Conservation (phyloP, 257 asterid genomes). For the Perilla frutescens region DNA sequence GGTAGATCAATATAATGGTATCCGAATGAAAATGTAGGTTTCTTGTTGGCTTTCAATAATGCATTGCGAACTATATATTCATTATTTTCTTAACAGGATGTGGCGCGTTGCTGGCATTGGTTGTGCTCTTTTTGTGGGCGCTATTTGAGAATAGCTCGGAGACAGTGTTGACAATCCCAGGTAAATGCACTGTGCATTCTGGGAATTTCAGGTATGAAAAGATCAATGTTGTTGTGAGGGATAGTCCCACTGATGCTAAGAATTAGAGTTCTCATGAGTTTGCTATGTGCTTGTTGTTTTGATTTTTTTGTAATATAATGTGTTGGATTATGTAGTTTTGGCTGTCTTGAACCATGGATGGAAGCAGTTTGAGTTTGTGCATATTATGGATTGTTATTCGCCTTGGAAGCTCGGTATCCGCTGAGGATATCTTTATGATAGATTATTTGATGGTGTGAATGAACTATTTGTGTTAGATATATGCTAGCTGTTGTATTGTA, state of each 20-base stretch:
- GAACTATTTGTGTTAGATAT: background rate
- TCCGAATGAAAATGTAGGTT: constrained; percentile 51
- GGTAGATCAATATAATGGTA: constrained; percentile 43
- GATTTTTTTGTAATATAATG: constrained; percentile 43
- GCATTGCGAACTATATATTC: constrained; percentile 30
- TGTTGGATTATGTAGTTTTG: constrained; percentile 29
- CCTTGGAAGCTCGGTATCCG: background rate
- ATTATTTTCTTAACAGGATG: constrained; percentile 62
- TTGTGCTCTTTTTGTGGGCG: constrained; percentile 60
- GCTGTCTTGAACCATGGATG: constrained; percentile 30
- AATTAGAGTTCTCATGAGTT: constrained; percentile 41
- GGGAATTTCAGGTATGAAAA: constrained; percentile 76
- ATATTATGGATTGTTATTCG: constrained; percentile 21
- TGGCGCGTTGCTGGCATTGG: constrained; percentile 56
- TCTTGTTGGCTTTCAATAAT: constrained; percentile 42
- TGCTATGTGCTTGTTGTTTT: constrained; percentile 36
- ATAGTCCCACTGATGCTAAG: constrained; percentile 49
- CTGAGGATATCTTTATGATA: constrained; percentile 18
- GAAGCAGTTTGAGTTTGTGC: constrained; percentile 34
- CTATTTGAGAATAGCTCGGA: constrained; percentile 49
- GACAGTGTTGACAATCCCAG: constrained; percentile 54
- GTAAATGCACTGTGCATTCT: constrained; percentile 47
- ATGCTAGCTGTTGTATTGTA: background rate
- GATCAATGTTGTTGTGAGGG: constrained; percentile 59
- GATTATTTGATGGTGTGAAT: background rate